A percentile compares a stretch with the other conserved stretches of the same genome.
phyloP scores from a whole-genome alignment of 371 early-diverging fungal genomes.

The Mortierella sp. region DNA sequence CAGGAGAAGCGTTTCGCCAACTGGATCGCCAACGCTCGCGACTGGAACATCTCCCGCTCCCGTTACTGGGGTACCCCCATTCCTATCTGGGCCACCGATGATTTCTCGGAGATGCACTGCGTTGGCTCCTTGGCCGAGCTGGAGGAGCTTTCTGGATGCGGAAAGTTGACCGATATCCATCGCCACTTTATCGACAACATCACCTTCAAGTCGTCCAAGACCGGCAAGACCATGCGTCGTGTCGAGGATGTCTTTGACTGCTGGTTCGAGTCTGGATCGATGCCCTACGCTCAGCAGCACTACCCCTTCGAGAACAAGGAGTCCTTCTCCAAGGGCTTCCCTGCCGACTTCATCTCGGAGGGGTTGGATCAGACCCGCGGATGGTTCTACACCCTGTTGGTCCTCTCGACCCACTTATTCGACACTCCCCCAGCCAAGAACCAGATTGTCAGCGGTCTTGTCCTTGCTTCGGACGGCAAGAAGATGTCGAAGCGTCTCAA shows the following conservation, averaged over 20 bases:
- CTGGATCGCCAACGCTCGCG: constrained; percentile 99
- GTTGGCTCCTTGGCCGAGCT: constrained; percentile 98
- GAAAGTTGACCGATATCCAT: constrained; percentile 97
- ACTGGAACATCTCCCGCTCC: constrained; percentile 99
- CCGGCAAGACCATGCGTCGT: constrained; percentile 91
- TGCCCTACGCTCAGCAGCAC: constrained; percentile 99
- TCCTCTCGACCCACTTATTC: constrained; percentile 98
- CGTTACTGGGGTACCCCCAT: constrained; percentile 99
- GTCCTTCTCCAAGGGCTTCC: constrained; percentile 91
- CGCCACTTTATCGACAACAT: constrained; percentile 98
- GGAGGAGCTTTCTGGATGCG: constrained; percentile 90
- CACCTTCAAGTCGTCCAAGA: constrained; percentile 92
- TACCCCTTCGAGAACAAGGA: constrained; percentile 98
- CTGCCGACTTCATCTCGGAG: constrained; percentile 99
- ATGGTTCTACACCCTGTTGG: constrained; percentile 99
- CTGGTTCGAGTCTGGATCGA: constrained; percentile 98
- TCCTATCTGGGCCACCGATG: constrained; percentile 98
- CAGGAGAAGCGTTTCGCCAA: constrained; percentile 99
- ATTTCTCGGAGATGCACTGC: constrained; percentile 94
- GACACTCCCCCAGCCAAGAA: constrained; percentile 99
- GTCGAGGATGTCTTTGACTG: constrained; percentile 99
- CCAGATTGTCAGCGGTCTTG: constrained; percentile 99
- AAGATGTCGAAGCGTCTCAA: constrained; percentile 99
- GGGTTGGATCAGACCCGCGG: constrained; percentile 99
- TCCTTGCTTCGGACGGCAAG: constrained; percentile 99